A percentile compares a stretch with the other conserved stretches of the same genome.
phyloP scores from a whole-genome alignment of 2,329 filamentous ascomycete species.

The Fusarium pilosicola region DNA sequence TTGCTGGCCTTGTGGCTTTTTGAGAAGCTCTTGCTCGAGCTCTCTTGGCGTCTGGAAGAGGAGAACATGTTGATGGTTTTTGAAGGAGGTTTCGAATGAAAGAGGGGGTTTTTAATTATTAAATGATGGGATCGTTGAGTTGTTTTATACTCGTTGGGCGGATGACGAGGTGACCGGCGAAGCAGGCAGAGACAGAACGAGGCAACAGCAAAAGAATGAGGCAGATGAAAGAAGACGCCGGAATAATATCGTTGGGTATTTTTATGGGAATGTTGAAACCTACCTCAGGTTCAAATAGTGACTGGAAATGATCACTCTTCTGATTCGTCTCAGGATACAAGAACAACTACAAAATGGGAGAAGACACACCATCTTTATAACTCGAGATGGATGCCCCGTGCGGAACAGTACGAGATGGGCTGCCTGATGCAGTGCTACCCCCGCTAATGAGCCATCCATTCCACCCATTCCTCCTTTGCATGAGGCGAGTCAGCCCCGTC shows the following conservation, averaged over 20 bases:
- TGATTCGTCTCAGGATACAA: constrained; percentile 21
- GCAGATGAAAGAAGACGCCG: constrained; percentile 24
- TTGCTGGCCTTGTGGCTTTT: constrained; percentile 62
- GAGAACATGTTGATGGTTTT: constrained; percentile 55
- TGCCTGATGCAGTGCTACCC: constrained; percentile 40
- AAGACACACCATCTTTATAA: constrained; percentile 43
- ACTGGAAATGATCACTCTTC: constrained; percentile 32
- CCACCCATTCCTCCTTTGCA: constrained; percentile 15
- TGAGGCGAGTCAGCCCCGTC: constrained; percentile 36
- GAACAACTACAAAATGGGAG: constrained; percentile 1
- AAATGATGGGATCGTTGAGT: constrained; percentile 7
- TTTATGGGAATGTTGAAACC: constrained; percentile 28
- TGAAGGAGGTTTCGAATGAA: background rate
- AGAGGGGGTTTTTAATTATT: constrained; percentile 9
- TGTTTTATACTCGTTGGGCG: constrained; percentile 24
- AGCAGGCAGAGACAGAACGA: constrained; percentile 20
- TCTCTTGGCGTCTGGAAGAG: constrained; percentile 58
- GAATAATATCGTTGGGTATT: constrained; percentile 20
- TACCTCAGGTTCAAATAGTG: constrained; percentile 47
- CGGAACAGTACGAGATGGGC: constrained; percentile 24
- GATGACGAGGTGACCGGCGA: constrained; percentile 6
- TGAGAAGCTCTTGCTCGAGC: constrained; percentile 62
- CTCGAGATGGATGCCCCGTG: constrained; percentile 38
- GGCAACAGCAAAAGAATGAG: constrained; percentile 26
- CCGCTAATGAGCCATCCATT: constrained; percentile 13